These are phyloP conservation scores for Sungouiozyma ichnusensis DNA, from an alignment of 805 yeast genomes.

Conservation along the genomic window DNA sequence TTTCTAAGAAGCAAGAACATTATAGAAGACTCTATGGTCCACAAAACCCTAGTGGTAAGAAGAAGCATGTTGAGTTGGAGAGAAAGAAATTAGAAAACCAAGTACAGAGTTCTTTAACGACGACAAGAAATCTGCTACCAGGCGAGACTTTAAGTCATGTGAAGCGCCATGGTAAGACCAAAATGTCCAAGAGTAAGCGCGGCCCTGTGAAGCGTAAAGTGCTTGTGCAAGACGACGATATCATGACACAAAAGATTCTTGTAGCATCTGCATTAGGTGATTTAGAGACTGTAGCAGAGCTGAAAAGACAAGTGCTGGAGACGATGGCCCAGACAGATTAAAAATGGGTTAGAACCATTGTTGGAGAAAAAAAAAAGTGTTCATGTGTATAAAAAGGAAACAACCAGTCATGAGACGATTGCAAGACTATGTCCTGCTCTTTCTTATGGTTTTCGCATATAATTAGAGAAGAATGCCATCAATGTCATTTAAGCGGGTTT, in stretches of 20 bases:
- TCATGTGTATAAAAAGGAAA: background rate
- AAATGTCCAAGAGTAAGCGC: background rate
- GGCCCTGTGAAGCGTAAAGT: background rate
- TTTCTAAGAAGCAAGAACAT: conserved; percentile 67
- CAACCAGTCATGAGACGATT: too few species aligned
- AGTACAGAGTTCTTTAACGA: conserved; percentile 5
- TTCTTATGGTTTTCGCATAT: background rate
- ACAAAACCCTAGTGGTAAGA: conserved; percentile 57
- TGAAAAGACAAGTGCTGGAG: background rate
- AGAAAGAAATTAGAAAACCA: conserved; percentile 4
- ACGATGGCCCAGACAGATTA: background rate
- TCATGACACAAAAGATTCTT: background rate
- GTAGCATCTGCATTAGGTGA: background rate
- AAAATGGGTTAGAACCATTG: background rate
- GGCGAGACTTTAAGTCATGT: conserved; percentile 38
- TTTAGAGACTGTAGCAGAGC: background rate
- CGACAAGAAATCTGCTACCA: conserved; percentile 13
- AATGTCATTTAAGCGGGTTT: background rate
- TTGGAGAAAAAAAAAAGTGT: background rate
- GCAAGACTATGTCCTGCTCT: too few species aligned
- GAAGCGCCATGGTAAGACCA: conserved; percentile 1
- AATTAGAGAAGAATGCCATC: background rate
- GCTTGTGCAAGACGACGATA: background rate
- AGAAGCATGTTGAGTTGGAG: conserved; percentile 17
- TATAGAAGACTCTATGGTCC: conserved; percentile 64